Conservation (phyloP, 805 yeast genomes). For the Saturnispora saitoi region DNA sequence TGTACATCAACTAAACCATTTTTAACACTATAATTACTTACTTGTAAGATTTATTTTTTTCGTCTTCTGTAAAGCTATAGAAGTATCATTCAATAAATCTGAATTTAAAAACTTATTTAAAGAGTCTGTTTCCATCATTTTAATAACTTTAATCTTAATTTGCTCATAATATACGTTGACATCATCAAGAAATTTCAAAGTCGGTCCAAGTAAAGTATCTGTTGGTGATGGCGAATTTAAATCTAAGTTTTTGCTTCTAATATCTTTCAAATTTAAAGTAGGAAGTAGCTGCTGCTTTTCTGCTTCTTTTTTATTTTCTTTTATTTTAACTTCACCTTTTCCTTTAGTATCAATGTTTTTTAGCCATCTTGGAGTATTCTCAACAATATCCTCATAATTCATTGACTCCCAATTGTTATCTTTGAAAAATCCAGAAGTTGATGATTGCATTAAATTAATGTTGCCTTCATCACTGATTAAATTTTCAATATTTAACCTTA, state of each 20-base stretch:
- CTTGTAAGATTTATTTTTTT: not conserved
- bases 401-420: not conserved
- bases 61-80: not conserved
- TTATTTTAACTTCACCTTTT: not conserved
- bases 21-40: not conserved
- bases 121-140: constrained; percentile 65
- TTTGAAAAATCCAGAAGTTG: not conserved
- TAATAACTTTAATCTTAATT: constrained; percentile 41
- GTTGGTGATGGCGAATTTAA: constrained; percentile 26
- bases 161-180: constrained; percentile 38
- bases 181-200: constrained; percentile 30
- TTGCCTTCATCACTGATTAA: constrained; percentile 3
- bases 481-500: constrained; percentile 13
- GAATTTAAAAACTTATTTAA: constrained; percentile 57
- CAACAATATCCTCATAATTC: not conserved
- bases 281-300: not conserved
- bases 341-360: not conserved
- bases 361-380: not conserved
- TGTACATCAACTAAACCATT: constrained; percentile 1
- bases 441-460: not conserved
- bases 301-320: not conserved
- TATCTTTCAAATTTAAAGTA: constrained; percentile 6
- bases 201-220: constrained; percentile 25
- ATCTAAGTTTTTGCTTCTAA: constrained; percentile 22
- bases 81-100: constrained; percentile 24